Evolutionary conservation across 345 rosid species (phyloP).

Genomic region (Mangifera indica): DNA sequence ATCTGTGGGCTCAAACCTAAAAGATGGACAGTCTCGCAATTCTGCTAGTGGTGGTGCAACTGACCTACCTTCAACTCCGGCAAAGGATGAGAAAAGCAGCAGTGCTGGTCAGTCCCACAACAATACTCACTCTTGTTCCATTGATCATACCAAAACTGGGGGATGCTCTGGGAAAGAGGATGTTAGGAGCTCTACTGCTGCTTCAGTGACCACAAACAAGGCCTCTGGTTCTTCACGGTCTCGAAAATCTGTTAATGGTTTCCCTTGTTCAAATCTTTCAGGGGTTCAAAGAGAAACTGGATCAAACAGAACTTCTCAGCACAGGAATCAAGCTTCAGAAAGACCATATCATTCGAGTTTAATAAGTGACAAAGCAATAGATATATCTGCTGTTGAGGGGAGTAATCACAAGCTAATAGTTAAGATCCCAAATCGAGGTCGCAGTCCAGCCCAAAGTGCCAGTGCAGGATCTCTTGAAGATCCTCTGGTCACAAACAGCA

Average conservation of each 20-base stretch:
- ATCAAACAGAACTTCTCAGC: slow-evolving; percentile 47
- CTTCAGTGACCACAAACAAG: slow-evolving; percentile 45
- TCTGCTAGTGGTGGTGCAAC: slow-evolving; percentile 32
- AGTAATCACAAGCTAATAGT: slow-evolving; percentile 67
- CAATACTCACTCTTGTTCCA: slow-evolving; percentile 68
- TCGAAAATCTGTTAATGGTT: slow-evolving; percentile 58
- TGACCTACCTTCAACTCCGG: slow-evolving; percentile 40
- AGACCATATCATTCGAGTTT: slow-evolving; percentile 48
- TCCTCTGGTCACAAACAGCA: slow-evolving; percentile 45
- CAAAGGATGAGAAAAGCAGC: slow-evolving; percentile 74
- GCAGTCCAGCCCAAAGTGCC: slow-evolving; percentile 67
- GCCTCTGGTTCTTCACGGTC: slow-evolving; percentile 48
- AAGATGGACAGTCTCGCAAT: slow-evolving; percentile 57
- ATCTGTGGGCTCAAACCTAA: slow-evolving; percentile 36
- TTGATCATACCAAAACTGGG: slow-evolving; percentile 61
- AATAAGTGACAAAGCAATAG: slow-evolving; percentile 51
- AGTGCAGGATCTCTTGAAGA: slow-evolving; percentile 77
- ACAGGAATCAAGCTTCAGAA: slow-evolving; percentile 50
- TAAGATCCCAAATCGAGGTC: slow-evolving; percentile 68
- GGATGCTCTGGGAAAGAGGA: slow-evolving; percentile 62
- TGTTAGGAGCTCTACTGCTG: slow-evolving; percentile 57
- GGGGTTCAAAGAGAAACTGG: slow-evolving; percentile 53
- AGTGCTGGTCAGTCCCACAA: slow-evolving; percentile 83
- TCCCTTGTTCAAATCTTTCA: slow-evolving; percentile 35
- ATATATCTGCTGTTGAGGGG: slow-evolving; percentile 50